These are phyloP conservation scores for Pseudozyma thailandica DNA, from an alignment of 1,284 basidiomycete genomes.

Conservation along the genomic window DNA sequence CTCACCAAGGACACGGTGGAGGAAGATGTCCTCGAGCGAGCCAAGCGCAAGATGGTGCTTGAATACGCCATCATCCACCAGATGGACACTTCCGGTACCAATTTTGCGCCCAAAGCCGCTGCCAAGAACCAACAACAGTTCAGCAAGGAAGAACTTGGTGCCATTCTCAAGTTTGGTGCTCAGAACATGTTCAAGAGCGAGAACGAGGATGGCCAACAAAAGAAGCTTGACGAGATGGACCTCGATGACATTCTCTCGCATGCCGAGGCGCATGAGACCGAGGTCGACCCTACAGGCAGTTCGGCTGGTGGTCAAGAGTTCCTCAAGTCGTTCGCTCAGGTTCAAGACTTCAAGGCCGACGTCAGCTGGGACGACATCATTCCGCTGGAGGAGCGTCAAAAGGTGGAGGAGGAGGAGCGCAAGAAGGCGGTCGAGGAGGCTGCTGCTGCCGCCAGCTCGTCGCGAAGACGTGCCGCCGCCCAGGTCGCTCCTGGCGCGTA, in stretches of 20 bases:
- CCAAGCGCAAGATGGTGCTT: constrained; percentile 99
- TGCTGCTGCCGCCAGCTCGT: constrained; percentile 72
- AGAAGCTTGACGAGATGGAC: constrained; percentile 99
- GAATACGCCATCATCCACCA: constrained; percentile 99
- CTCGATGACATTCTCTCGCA: constrained; percentile 96
- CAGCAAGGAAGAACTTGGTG: constrained; percentile 95
- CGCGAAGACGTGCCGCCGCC: constrained; percentile 74
- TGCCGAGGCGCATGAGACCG: constrained; percentile 96
- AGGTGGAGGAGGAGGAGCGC: constrained; percentile 74
- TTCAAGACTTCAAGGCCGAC: constrained; percentile 98
- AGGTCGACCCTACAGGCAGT: constrained; percentile 75
- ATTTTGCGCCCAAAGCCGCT: constrained; percentile 79
- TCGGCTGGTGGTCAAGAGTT: constrained; percentile 97
- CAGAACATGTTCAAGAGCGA: constrained; percentile 99
- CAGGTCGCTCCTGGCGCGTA: constrained; percentile 78
- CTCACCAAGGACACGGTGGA: constrained; percentile 99
- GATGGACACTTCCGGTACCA: constrained; percentile 98
- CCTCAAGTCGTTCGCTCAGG: constrained; percentile 91
- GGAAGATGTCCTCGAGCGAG: constrained; percentile 96
- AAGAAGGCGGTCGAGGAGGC: constrained; percentile 75
- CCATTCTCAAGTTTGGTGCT: constrained; percentile 99
- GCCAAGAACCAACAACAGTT: constrained; percentile 74
- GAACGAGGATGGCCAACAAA: constrained; percentile 82
- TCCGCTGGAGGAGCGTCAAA: constrained; percentile 88
- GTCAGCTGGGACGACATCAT: constrained; percentile 97